Conservation (phyloP, 345 rosid species). For the Kernera saxatilis region DNA sequence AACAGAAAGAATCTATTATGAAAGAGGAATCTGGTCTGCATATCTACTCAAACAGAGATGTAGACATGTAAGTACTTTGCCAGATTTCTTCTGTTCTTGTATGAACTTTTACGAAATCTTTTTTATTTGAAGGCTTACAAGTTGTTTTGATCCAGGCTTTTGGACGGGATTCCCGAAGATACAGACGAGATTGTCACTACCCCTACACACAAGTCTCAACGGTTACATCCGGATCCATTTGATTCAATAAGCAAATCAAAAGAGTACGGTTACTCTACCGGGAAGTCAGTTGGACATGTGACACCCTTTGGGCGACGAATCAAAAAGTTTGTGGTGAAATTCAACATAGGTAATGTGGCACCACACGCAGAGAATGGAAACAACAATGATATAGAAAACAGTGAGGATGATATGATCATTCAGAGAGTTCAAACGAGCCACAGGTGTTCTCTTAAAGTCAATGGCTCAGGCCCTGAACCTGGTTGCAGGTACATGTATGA, state of each 20-base stretch:
- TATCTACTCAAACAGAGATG: conserved; percentile 74
- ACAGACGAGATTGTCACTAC: conserved; percentile 49
- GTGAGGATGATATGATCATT: conserved; percentile 64
- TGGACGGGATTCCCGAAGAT: conserved; percentile 55
- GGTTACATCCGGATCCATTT: conserved; percentile 37
- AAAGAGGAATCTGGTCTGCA: conserved; percentile 63
- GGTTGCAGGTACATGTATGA: conserved; percentile 91
- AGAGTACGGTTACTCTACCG: conserved; percentile 58
- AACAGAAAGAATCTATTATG: conserved; percentile 58
- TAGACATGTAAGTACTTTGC: conserved; percentile 65
- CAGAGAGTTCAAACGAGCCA: conserved; percentile 56
- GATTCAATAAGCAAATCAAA: conserved; percentile 38
- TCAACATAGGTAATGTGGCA: conserved; percentile 43
- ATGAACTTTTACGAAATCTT: neutral
- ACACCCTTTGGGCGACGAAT: conserved; percentile 77
- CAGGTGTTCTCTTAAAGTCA: conserved; percentile 56
- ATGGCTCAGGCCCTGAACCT: conserved; percentile 57
- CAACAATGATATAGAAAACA: conserved; percentile 29
- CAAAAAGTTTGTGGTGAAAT: conserved; percentile 63
- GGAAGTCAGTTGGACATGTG: conserved; percentile 46
- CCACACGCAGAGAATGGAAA: conserved; percentile 35
- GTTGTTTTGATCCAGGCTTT: conserved; percentile 44
- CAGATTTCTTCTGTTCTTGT: neutral
- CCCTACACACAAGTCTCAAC: conserved; percentile 48
- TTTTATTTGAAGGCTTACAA: neutral